phyloP scores from a whole-genome alignment of 225 moss, liverwort and hornwort genomes.

The Straminergon stramineum region DNA sequence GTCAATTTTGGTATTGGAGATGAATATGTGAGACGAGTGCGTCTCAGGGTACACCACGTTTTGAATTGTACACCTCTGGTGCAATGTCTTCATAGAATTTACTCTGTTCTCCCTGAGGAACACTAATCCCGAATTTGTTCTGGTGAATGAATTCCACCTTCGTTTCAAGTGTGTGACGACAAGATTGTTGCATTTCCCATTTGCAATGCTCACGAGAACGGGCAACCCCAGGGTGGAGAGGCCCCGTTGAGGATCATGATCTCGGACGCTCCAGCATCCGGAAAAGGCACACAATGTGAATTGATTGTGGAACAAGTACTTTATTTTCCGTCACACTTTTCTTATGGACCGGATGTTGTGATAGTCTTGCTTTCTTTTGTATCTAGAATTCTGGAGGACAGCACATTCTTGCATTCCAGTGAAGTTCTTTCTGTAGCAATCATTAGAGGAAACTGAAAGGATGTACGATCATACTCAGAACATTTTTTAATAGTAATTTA shows the following conservation, averaged over 20 bases:
- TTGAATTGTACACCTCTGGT: not conserved
- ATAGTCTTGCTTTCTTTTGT: not conserved
- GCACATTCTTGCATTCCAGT: not conserved
- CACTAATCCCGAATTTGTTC: not conserved
- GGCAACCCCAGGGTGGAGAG: constrained; percentile 9
- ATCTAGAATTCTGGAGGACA: not conserved
- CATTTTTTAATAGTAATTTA: not conserved
- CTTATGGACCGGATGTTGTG: not conserved
- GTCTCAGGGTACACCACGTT: not conserved
- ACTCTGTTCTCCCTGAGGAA: not conserved
- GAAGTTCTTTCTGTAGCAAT: not conserved
- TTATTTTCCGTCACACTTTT: not conserved
- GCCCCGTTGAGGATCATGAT: constrained; percentile 62
- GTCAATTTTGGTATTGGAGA: not conserved
- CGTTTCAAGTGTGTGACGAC: not conserved
- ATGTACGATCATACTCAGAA: not conserved
- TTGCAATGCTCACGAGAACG: constrained; percentile 23
- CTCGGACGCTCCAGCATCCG: constrained; percentile 88
- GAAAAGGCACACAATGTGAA: constrained; percentile 93
- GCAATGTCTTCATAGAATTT: not conserved
- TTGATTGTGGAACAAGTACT: constrained; percentile 57
- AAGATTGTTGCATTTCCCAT: not conserved
- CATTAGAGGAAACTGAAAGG: not conserved
- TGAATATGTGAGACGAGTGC: not conserved
- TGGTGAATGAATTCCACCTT: not conserved